Evolutionary conservation across 1,139 yeast species (phyloP).

Genomic region (Diutina scorzettiae): DNA sequence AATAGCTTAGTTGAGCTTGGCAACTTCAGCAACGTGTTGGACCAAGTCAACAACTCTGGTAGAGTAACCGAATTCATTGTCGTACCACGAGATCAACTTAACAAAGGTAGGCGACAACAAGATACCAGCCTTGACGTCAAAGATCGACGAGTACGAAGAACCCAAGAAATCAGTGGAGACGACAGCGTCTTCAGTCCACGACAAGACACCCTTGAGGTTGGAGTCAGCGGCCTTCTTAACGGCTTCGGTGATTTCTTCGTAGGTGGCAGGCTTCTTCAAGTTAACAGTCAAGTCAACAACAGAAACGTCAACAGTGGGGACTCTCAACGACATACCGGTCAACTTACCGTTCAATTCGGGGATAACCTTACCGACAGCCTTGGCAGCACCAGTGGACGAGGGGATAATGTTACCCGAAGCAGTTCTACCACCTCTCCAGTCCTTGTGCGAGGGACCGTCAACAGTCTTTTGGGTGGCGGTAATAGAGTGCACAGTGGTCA

Average conservation of each 20-base stretch:
- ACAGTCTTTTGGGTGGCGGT: constrained; percentile 88
- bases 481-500: constrained; percentile 87
- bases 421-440: constrained; percentile 93
- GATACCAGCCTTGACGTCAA: constrained; percentile 80
- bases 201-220: constrained; percentile 61
- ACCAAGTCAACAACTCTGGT: constrained; percentile 83
- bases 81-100: constrained; percentile 84
- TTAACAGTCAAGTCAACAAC: constrained; percentile 65
- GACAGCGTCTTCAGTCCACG: constrained; percentile 80
- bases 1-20: not conserved
- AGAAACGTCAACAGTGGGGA: constrained; percentile 79
- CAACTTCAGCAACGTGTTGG: constrained; percentile 52
- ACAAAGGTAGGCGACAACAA: constrained; percentile 71
- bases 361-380: constrained; percentile 85
- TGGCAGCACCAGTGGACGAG: constrained; percentile 88
- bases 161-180: constrained; percentile 79
- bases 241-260: constrained; percentile 65
- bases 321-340: constrained; percentile 75
- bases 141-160: constrained; percentile 68
- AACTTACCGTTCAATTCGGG: constrained; percentile 82
- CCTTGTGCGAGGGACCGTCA: constrained; percentile 88
- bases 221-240: constrained; percentile 62
- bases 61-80: constrained; percentile 86
- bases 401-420: constrained; percentile 87
- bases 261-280: constrained; percentile 56